Conservation (phyloP, 1,139 yeast species). For the Pichia sp. region DNA sequence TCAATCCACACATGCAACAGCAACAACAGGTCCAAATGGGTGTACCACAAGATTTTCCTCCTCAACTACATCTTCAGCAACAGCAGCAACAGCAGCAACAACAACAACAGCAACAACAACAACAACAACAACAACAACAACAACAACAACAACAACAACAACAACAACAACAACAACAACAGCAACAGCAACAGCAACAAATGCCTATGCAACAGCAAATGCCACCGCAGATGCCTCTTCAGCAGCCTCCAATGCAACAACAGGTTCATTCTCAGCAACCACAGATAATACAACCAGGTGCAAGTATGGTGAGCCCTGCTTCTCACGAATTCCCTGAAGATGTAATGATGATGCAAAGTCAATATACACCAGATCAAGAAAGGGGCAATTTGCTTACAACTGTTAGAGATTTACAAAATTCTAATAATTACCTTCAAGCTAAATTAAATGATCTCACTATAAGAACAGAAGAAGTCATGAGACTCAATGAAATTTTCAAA, state of each 20-base stretch:
- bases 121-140: constrained; percentile 3
- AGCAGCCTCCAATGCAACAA: constrained; percentile 1
- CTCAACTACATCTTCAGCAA: constrained; percentile 8
- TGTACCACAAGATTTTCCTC: neutral
- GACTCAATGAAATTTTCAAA: constrained; percentile 45
- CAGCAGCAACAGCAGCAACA: constrained; percentile 12
- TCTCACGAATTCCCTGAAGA: constrained; percentile 5
- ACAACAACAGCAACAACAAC: constrained; percentile 4
- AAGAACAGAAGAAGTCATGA: constrained; percentile 39
- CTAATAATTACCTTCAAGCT: constrained; percentile 12
- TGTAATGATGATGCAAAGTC: neutral
- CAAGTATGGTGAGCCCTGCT: neutral
- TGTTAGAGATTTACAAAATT: constrained; percentile 15
- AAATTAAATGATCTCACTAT: constrained; percentile 39
- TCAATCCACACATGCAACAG: constrained; percentile 2
- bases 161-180: constrained; percentile 16
- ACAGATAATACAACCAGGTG: neutral
- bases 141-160: constrained; percentile 5
- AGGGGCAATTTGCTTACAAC: neutral
- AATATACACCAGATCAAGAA: constrained; percentile 10
- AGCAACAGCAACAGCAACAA: constrained; percentile 3
- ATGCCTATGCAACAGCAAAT: neutral
- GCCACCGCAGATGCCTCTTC: constrained; percentile 3
- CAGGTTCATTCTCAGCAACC: neutral
- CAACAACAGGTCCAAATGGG: neutral